phyloP scores from a whole-genome alignment of 495 filamentous ascomycete species.

The Aspergillus affinis region DNA sequence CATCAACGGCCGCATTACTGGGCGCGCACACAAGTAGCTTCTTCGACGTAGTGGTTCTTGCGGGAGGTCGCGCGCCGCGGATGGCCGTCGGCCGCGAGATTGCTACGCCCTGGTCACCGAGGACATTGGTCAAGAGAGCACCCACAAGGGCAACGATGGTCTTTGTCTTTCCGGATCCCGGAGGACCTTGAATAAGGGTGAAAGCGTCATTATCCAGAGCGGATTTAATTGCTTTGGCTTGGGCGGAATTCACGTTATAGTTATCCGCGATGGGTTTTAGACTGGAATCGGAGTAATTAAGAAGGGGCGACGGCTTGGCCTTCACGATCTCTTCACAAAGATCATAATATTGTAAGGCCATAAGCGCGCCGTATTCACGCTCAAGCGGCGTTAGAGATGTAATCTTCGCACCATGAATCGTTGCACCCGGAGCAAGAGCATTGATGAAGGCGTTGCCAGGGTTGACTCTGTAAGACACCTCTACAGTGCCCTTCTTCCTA shows the following conservation, averaged over 20 bases:
- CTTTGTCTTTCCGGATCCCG: conserved; percentile 96
- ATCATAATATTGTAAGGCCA: conserved; percentile 91
- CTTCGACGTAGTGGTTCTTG: conserved; percentile 52
- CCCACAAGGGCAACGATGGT: conserved; percentile 97
- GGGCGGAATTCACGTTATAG: conserved; percentile 83
- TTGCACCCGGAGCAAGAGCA: conserved; percentile 54
- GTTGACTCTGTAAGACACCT: conserved; percentile 82
- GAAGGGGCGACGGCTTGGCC: conserved; percentile 84
- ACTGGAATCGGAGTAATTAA: conserved; percentile 71
- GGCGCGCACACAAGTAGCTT: conserved; percentile 95
- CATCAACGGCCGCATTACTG: conserved; percentile 96
- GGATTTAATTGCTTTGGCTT: conserved; percentile 89
- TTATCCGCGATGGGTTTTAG: conserved; percentile 65
- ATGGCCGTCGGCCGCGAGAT: conserved; percentile 48
- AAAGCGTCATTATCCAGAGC: conserved; percentile 94
- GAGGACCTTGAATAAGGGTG: conserved; percentile 92
- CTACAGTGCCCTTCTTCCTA: conserved; percentile 72
- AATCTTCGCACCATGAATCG: conserved; percentile 75
- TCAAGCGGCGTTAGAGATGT: conserved; percentile 89
- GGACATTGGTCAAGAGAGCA: conserved; percentile 67
- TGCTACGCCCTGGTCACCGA: conserved; percentile 50
- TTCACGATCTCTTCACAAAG: conserved; percentile 85
- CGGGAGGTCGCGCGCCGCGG: conserved; percentile 18
- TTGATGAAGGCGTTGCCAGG: conserved; percentile 56
- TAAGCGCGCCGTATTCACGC: conserved; percentile 88